Evolutionary conservation across 192 early-diverging fungal genomes (phyloP).

Genomic region (Haplosporangium gracile): DNA sequence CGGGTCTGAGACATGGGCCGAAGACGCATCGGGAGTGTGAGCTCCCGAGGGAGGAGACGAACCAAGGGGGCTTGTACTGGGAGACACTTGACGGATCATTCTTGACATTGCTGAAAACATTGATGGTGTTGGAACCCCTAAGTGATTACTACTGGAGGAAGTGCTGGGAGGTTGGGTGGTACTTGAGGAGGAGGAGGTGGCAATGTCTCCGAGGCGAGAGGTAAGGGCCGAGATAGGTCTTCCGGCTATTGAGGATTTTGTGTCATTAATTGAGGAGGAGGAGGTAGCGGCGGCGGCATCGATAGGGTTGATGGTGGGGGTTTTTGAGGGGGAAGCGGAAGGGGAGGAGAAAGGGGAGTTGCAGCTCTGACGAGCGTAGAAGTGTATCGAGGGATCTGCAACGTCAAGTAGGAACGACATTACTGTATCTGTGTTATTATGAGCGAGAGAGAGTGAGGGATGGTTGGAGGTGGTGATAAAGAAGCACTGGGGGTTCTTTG

Average conservation of each 20-base stretch:
- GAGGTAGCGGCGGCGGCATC: background rate
- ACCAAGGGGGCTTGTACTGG: background rate
- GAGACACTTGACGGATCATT: conserved; percentile 38
- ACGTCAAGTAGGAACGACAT: conserved; percentile 53
- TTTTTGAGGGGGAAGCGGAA: conserved; percentile 14
- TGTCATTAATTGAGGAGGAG: background rate
- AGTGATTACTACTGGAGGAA: conserved; percentile 10
- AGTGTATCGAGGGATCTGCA: conserved; percentile 52
- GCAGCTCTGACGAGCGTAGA: conserved; percentile 35
- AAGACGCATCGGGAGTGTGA: conserved; percentile 19
- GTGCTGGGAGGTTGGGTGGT: background rate
- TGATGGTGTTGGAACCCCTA: background rate
- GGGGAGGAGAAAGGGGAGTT: background rate
- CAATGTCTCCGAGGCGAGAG: background rate
- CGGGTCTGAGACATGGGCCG: conserved; percentile 31
- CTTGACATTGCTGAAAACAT: conserved; percentile 50
- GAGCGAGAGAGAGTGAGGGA: background rate
- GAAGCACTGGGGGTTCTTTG: background rate
- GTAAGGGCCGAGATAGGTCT: background rate
- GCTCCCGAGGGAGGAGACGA: conserved; percentile 7
- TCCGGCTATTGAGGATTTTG: background rate
- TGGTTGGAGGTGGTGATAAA: background rate
- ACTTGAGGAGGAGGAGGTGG: background rate
- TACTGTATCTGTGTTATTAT: background rate
- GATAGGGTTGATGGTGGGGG: background rate